These are phyloP conservation scores for Cladophialophora bantiana DNA, from an alignment of 2,329 filamentous ascomycete genomes.

Conservation along the genomic window DNA sequence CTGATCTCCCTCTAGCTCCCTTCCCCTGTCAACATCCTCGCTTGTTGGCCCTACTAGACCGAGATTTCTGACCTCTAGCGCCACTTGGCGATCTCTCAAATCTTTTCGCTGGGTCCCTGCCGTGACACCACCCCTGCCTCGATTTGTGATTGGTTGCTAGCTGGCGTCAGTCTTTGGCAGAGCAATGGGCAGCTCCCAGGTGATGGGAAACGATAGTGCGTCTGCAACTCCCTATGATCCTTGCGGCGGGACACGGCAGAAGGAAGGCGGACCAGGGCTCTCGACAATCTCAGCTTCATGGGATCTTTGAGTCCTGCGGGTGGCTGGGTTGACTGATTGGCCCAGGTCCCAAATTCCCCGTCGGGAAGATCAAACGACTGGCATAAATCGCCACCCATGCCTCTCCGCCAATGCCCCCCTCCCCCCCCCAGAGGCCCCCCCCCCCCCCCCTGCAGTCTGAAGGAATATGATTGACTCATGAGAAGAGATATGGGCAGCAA, in stretches of 20 bases:
- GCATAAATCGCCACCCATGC: neutral
- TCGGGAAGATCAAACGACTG: neutral
- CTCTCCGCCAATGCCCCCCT: neutral
- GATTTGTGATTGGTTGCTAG: slow-evolving; percentile 4
- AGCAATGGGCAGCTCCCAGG: neutral
- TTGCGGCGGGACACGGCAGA: neutral
- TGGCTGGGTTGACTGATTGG: neutral
- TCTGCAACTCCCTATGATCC: neutral
- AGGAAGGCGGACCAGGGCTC: neutral
- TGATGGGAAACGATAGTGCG: slow-evolving; percentile 3
- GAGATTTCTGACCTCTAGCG: slow-evolving; percentile 25
- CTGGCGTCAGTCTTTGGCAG: slow-evolving; percentile 2
- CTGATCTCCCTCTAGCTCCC: slow-evolving; percentile 13
- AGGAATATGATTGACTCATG: neutral
- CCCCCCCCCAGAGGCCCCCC: no score
- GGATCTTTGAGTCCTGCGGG: neutral
- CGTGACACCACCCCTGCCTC: slow-evolving; percentile 15
- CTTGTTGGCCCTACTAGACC: slow-evolving; percentile 27
- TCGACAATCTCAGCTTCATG: neutral
- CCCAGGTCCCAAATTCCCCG: neutral
- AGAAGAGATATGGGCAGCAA: neutral
- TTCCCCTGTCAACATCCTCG: slow-evolving; percentile 5
- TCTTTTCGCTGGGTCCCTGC: slow-evolving; percentile 5
- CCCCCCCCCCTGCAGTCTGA: neutral
- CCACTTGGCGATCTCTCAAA: slow-evolving; percentile 28